Evolutionary conservation across 805 yeast species (phyloP), one percentile per base, ranked within the genome.

Genomic region (Lachancea sp.): DNA sequence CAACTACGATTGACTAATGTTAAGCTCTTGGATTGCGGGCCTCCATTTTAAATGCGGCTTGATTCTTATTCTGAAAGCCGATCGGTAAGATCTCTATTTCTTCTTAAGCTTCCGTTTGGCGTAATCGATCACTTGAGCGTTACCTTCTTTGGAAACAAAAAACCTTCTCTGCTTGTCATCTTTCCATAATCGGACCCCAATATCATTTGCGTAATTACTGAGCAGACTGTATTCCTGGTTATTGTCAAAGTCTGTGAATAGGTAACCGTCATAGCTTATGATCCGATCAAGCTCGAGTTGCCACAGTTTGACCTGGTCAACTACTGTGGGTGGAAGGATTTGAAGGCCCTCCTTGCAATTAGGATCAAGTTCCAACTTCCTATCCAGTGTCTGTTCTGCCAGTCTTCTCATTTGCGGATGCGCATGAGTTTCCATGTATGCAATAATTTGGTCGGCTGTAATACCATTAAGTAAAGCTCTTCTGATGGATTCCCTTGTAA

Each of bases 221-320:
- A 87, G 69, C 17, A 75, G 67, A 24, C 80, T 83, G 59, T 76
- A 92, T 60, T 92, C 97, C 45, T 77, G 74, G 40, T 75, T 82
- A 45, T 71, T 81, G 18, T 80, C 70, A 60, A 92, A 92, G 52
- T 90, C 96, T 42, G 86, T 81, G 65, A 85, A 92, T 34, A 92
- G 63, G 44, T 81, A 88, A 0, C 99, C 99, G 21, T 80, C 86
- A 37, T 78, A 83, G 1, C 92, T 76, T 50, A 83, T 80, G 48
- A 92, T 85, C 63, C 99, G 75, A 60, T 92, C 97, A 65, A 89
- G 64, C 59, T 92, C 99, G 45, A 92, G 69, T 66, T 92, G 97
- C 99, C 99, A 92, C 39, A 92, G 70, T 57, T 80, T 81, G 51
- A 92, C 85, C 60, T 92, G 99, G 63, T 92, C 99, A 1, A 86